A percentile compares a stretch with the other conserved stretches of the same genome.
Conservation (phyloP, 2,329 filamentous ascomycete species). For the Scolecobasidium constrictum region DNA sequence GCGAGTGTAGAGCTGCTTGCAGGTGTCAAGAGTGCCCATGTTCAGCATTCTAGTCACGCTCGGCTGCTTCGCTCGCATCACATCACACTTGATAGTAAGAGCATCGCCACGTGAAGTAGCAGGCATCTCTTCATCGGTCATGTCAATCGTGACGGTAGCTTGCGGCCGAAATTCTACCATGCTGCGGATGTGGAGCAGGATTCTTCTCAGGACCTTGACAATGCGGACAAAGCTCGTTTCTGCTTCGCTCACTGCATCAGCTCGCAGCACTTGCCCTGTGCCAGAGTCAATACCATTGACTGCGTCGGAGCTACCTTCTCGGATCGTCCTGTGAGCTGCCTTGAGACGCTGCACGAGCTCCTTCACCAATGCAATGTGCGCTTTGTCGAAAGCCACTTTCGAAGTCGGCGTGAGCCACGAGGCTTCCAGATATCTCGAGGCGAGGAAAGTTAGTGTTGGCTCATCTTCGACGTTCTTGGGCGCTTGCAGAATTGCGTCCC, state of each 20-base stretch:
- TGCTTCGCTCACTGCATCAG: neutral
- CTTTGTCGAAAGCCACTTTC: slow-evolving; percentile 38
- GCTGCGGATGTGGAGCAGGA: slow-evolving; percentile 21
- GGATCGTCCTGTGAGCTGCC: slow-evolving; percentile 11
- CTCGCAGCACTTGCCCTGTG: neutral
- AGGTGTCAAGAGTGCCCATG: slow-evolving; percentile 62
- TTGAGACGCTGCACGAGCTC: slow-evolving; percentile 57
- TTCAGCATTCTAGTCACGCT: slow-evolving; percentile 49
- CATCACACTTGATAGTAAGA: slow-evolving; percentile 62
- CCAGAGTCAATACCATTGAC: neutral
- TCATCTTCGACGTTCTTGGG: slow-evolving; percentile 55
- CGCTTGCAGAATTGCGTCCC: slow-evolving; percentile 67
- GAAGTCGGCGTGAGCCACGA: slow-evolving; percentile 26
- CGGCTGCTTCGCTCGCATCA: slow-evolving; percentile 35
- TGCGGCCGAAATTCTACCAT: slow-evolving; percentile 19
- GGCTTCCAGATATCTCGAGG: slow-evolving; percentile 58
- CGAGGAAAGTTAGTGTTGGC: slow-evolving; percentile 58
- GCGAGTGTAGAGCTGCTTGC: slow-evolving; percentile 55
- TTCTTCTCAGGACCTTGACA: slow-evolving; percentile 22
- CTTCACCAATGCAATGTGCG: slow-evolving; percentile 60
- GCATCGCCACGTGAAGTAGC: slow-evolving; percentile 50
- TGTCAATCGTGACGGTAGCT: neutral
- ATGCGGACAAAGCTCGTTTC: slow-evolving; percentile 18
- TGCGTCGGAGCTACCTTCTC: neutral
- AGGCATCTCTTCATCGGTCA: slow-evolving; percentile 16